Evolutionary conservation across 345 rosid genomes (phyloP).

Genomic region (Balakata baccata): DNA sequence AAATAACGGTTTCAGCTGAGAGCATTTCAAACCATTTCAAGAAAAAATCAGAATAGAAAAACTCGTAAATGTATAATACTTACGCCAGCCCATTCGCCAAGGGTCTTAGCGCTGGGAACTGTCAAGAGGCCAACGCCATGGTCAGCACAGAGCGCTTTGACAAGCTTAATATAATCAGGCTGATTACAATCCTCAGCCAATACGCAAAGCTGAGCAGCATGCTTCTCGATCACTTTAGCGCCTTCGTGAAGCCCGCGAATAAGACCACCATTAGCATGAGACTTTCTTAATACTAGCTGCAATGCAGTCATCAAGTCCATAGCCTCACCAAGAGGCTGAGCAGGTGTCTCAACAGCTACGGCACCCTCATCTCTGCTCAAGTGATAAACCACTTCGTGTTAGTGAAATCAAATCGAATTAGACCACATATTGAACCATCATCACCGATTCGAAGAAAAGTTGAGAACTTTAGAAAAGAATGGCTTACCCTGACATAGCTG

Average conservation of each 20-base stretch:
- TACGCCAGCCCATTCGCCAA: slow-evolving; percentile 95
- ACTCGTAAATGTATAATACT: slow-evolving; percentile 21
- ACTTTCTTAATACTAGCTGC: slow-evolving; percentile 26
- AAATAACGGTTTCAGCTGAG: neutral
- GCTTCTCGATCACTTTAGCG: slow-evolving; percentile 79
- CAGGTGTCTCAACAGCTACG: slow-evolving; percentile 12
- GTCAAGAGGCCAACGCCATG: slow-evolving; percentile 60
- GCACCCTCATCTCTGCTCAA: slow-evolving; percentile 25
- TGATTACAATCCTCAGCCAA: slow-evolving; percentile 87
- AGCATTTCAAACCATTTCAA: neutral
- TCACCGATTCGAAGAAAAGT: neutral
- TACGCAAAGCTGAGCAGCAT: slow-evolving; percentile 62
- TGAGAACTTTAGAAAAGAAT: neutral
- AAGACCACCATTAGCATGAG: slow-evolving; percentile 43
- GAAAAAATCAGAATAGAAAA: neutral
- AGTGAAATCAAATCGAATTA: neutral
- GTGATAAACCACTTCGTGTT: neutral
- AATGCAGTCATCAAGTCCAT: slow-evolving; percentile 33
- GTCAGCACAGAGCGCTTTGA: slow-evolving; percentile 75
- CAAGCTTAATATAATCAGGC: slow-evolving; percentile 75
- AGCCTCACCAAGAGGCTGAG: slow-evolving; percentile 30
- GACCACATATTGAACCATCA: neutral
- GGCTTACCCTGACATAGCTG: slow-evolving; percentile 10
- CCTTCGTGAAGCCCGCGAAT: slow-evolving; percentile 74
- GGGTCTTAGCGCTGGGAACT: slow-evolving; percentile 79